Base-by-base conservation (phyloP, 1,284 basidiomycete genomes). In the Baeospora myosura region DNA sequence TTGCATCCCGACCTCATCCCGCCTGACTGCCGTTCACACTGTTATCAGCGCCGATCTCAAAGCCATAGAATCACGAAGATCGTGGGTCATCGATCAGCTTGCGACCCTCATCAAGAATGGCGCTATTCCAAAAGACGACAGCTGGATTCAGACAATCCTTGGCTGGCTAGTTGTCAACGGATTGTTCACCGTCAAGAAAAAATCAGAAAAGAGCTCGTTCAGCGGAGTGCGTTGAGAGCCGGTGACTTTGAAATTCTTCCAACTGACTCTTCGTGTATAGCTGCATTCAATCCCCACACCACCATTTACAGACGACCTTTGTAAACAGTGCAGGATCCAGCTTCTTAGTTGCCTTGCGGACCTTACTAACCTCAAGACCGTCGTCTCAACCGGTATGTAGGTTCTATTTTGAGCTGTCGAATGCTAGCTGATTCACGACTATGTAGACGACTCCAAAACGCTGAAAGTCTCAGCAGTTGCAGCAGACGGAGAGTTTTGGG, bases 31-130 rank as follows among this genome's bases (percentile, higher is more conserved):
- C 8, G 10, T 24, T 24, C 41, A n/a, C 44, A 34, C 43, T 29
- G 36, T 41, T 14, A 41, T 32, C 48, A 83, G 80, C 26, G 55
- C 64, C 28, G 69, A 74, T 46, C 52, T 68, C 24, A 65, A 72
- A 34, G 61, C 63, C 11, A 58, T 76, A 26, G 75, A 77, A 52
- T 63, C 73, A 8, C 71, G 76, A 43, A 68, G 89, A 40, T 65
- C 64, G 30, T 98, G 94, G 93, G 79, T 90, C 17, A 73, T 89
- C 34, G 92, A 97, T 44, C 95, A 98, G 64, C 68, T 97, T 20
- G 67, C 79, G 7, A 74, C 78, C 6, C 73, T 97, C 28, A 68
- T 93, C 47, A 81, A 86, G 41, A 94, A 91, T 56, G 76, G 78
- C 4, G 73, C 81, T 0, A 76, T 97, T 29, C 88, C 88, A 5